These are phyloP conservation scores for Nasturtium officinale DNA, from an alignment of 345 rosid species.

Conservation along the genomic window DNA sequence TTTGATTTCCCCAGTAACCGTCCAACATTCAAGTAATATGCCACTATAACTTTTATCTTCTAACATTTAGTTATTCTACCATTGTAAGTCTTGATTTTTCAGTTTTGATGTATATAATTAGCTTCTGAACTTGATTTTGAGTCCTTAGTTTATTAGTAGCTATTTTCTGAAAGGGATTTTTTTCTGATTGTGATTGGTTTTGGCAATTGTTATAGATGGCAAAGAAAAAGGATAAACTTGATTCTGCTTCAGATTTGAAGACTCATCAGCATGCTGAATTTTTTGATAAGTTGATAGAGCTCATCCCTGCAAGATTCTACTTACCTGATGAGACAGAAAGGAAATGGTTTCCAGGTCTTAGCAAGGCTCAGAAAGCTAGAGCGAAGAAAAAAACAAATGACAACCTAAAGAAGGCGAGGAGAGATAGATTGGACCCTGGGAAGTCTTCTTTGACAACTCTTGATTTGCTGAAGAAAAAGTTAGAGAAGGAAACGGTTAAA, in stretches of 20 bases:
- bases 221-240: conserved; percentile 46
- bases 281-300: conserved; percentile 76
- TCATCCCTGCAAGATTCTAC: conserved; percentile 89
- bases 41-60: not conserved
- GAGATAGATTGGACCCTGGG: conserved; percentile 77
- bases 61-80: not conserved
- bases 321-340: conserved; percentile 76
- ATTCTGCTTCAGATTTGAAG: conserved; percentile 45
- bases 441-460: conserved; percentile 59
- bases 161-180: not conserved
- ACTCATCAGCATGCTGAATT: conserved; percentile 58
- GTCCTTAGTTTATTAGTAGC: not conserved
- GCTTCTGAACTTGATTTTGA: conserved; percentile 10
- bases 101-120: conserved; percentile 9
- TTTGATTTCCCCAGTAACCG: not conserved
- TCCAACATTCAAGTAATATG: not conserved
- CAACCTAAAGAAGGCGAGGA: conserved; percentile 79
- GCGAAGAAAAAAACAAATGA: conserved; percentile 68
- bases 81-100: not conserved
- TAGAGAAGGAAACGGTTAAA: conserved; percentile 66
- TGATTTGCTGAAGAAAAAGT: conserved; percentile 62
- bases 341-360: conserved; percentile 81
- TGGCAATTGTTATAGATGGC: conserved; percentile 48
- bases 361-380: conserved; percentile 62
- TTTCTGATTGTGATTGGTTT: conserved; percentile 30